Conservation (phyloP, 139 green algal species). For the Coelastrella sp. region DNA sequence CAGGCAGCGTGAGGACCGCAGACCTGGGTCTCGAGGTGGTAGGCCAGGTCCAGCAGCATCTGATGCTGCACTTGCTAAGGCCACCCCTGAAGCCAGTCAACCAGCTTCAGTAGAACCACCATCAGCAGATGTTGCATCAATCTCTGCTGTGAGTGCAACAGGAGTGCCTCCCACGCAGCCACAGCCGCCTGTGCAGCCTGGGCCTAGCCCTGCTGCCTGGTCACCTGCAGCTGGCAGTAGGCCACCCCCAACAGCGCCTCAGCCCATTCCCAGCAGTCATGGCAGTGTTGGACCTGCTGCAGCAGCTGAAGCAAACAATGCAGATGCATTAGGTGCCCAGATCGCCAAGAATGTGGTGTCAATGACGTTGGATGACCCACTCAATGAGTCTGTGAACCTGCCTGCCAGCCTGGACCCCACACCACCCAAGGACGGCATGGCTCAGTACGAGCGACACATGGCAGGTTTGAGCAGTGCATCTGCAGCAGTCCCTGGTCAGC, state of each 20-base stretch:
- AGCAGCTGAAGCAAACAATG: conserved; percentile 22
- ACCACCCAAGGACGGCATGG: conserved; percentile 38
- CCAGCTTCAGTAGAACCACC: not conserved
- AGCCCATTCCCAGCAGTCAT: conserved; percentile 4
- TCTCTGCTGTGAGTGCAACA: too few species aligned
- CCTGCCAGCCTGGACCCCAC: conserved; percentile 50
- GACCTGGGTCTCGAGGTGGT: not conserved
- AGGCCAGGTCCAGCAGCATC: too few species aligned
- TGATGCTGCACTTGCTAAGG: not conserved
- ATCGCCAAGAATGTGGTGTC: conserved; percentile 53
- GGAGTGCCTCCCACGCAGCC: not conserved
- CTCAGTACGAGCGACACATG: conserved; percentile 47
- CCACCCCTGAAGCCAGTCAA: too few species aligned
- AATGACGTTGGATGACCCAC: conserved; percentile 49
- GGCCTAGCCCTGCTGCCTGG: not conserved
- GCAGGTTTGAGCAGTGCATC: conserved; percentile 17
- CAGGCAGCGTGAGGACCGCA: not conserved
- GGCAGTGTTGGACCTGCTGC: not conserved
- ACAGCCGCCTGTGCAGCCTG: conserved; percentile 2
- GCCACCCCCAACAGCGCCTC: not conserved
- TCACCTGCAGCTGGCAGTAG: conserved; percentile 11
- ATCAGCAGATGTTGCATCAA: not conserved
- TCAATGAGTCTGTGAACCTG: conserved; percentile 44
- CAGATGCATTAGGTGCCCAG: conserved; percentile 36
- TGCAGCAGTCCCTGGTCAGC: not conserved